phyloP scores from a whole-genome alignment of 176 grass and related monocot genomes.

The Avena insularis region DNA sequence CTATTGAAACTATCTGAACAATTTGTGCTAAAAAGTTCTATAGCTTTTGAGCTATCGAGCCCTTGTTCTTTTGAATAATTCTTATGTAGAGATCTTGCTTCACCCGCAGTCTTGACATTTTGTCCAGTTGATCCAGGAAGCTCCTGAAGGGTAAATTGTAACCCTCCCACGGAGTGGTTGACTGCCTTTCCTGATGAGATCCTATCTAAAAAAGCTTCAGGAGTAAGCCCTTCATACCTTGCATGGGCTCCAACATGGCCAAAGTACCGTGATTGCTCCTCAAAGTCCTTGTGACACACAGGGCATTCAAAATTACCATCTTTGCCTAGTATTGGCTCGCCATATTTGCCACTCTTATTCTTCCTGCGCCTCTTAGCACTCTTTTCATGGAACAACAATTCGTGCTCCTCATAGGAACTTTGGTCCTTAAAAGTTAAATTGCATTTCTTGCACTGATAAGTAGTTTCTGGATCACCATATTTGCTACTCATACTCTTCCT shows the following conservation, averaged over 20 bases:
- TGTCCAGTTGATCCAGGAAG: conserved; percentile 40
- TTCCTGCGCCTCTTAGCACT: conserved; percentile 69
- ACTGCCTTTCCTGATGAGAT: conserved; percentile 36
- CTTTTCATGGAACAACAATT: conserved; percentile 60
- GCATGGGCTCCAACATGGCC: conserved; percentile 81
- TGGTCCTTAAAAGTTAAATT: conserved; percentile 66
- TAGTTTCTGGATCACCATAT: conserved; percentile 44
- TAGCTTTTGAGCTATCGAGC: conserved; percentile 33
- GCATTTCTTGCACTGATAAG: conserved; percentile 57
- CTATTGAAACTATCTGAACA: conserved; percentile 39
- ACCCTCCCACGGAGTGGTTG: conserved; percentile 37
- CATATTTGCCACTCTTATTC: conserved; percentile 49
- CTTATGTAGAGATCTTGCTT: conserved; percentile 36
- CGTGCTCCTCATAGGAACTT: conserved; percentile 61
- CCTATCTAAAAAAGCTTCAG: conserved; percentile 57
- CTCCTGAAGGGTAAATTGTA: conserved; percentile 43
- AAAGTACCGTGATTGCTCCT: conserved; percentile 69
- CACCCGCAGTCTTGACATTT: conserved; percentile 19
- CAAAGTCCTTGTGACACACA: conserved; percentile 73
- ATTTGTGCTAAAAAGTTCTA: conserved; percentile 41
- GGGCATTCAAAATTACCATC: conserved; percentile 90
- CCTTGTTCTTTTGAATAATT: conserved; percentile 49
- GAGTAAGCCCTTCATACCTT: conserved; percentile 64
- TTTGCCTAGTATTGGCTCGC: conserved; percentile 55
- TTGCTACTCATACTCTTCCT: conserved; percentile 48